Base-by-base conservation (phyloP, 1,284 basidiomycete species). In the Irpex sp. region DNA sequence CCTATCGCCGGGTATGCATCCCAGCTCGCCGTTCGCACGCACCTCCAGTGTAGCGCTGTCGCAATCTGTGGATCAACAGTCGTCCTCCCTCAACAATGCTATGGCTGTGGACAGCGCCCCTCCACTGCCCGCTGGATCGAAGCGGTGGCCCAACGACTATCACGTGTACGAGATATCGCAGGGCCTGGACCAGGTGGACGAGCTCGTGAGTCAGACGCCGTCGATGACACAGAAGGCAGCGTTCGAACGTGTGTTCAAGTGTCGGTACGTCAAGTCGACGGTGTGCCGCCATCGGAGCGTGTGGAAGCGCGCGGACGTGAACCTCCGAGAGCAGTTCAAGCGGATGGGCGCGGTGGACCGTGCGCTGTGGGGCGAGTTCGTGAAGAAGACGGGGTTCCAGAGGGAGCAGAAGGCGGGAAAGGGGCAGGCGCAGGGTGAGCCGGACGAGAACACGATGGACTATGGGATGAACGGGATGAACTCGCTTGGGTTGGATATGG, bases 141-240 rank as follows among this genome's bases (percentile, higher is more conserved):
- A 87, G 70, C 82, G 86, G 11, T 89, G 87, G 87, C 87, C 87
- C 51, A 87, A 88, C 69, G 87, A 89, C 73, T 88, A 86, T 71
- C 85, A 84, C 6, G 87, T 89, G 13, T 79, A 78, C 60, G 86
- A 89, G 70, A 77, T 89, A 60, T 78, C 84, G 2, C 71, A 72
- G 1, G 87, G 87, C 1, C 87, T 89, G 72, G 77, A 74, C 40
- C 67, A 75, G 62, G 86, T 88, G 82, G 85, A 87, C 65, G 57
- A 71, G 5, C 75, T 86, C 58, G 79, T 85, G 17, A 74, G 76
- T 0, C 66, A 73, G 59, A 77, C 76, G 17, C 77, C 81, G 2
- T 72, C 73, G 2, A 65, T 76, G 17, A 88, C 85, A 3, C 87
- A 88, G 70, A 82, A 82, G 34, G 74, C 75, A 1, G 86, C 86